These are phyloP conservation scores for Bretschneidera sinensis DNA, from an alignment of 345 rosid genomes.

Conservation along the genomic window DNA sequence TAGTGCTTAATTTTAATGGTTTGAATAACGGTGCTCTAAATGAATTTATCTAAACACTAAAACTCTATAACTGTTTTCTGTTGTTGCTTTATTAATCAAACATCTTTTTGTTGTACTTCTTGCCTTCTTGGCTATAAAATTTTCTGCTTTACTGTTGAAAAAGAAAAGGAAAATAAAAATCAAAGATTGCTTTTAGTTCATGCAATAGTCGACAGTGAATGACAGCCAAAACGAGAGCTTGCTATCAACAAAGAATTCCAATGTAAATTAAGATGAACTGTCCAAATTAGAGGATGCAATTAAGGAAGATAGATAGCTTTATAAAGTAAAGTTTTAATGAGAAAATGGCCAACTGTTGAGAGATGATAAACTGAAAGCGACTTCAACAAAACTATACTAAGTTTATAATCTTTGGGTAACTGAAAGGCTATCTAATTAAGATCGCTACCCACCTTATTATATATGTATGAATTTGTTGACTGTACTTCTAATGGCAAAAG, in stretches of 20 bases:
- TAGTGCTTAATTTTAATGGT: too few species aligned
- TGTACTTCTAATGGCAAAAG: slow-evolving; percentile 5
- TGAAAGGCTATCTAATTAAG: slow-evolving; percentile 13
- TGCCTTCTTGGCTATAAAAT: too few species aligned
- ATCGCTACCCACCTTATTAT: background rate
- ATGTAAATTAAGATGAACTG: slow-evolving; percentile 17
- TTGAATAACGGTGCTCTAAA: too few species aligned
- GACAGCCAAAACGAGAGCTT: too few species aligned
- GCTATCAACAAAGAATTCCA: too few species aligned
- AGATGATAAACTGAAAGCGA: slow-evolving; percentile 15
- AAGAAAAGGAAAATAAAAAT: too few species aligned
- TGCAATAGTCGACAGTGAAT: background rate
- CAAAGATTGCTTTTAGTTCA: too few species aligned
- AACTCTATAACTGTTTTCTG: too few species aligned
- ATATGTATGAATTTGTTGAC: background rate
- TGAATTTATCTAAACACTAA: too few species aligned
- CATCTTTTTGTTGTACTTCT: too few species aligned
- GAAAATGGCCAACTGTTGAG: slow-evolving; percentile 8
- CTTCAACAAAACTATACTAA: slow-evolving; percentile 1
- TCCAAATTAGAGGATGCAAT: slow-evolving; percentile 20
- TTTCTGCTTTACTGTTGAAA: too few species aligned
- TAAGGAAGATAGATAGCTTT: slow-evolving; percentile 13
- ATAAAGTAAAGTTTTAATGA: slow-evolving; percentile 16
- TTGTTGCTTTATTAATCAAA: too few species aligned
- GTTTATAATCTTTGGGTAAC: slow-evolving; percentile 6